These are phyloP conservation scores for Mycogone perniciosa DNA, from an alignment of 2,329 filamentous ascomycete genomes.

Conservation along the genomic window DNA sequence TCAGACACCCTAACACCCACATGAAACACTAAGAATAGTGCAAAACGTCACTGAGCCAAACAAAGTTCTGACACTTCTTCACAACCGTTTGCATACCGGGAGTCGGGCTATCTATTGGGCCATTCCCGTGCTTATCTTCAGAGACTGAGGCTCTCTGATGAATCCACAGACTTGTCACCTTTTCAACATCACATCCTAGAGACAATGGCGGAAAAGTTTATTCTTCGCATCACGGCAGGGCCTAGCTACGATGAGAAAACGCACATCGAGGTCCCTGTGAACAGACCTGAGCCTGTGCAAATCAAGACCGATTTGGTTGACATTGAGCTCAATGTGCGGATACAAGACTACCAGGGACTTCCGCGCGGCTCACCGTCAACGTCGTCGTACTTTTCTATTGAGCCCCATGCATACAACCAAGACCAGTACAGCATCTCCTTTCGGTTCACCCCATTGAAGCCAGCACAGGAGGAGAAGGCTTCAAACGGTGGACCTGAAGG, in stretches of 20 bases:
- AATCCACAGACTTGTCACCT: not conserved
- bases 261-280: slow-evolving; percentile 73
- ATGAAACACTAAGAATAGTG: slow-evolving; percentile 3
- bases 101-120: slow-evolving; percentile 7
- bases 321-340: slow-evolving; percentile 65
- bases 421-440: slow-evolving; percentile 86
- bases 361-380: slow-evolving; percentile 61
- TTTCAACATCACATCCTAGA: not conserved
- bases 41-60: not conserved
- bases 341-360: slow-evolving; percentile 64
- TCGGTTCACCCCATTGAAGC: slow-evolving; percentile 63
- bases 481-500: slow-evolving; percentile 28
- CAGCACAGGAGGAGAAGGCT: slow-evolving; percentile 5
- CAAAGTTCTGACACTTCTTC: no score
- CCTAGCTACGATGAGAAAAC: slow-evolving; percentile 64
- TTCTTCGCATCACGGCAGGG: slow-evolving; percentile 76
- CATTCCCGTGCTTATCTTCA: slow-evolving; percentile 7
- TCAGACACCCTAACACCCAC: not conserved
- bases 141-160: not conserved
- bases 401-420: slow-evolving; percentile 55
- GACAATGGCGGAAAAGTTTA: slow-evolving; percentile 63
- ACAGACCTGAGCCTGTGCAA: slow-evolving; percentile 54
- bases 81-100: not conserved
- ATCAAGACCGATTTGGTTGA: slow-evolving; percentile 61
- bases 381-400: slow-evolving; percentile 69